These are phyloP conservation scores for Blastobotrys robertii DNA, from an alignment of 805 yeast species.

Conservation along the genomic window DNA sequence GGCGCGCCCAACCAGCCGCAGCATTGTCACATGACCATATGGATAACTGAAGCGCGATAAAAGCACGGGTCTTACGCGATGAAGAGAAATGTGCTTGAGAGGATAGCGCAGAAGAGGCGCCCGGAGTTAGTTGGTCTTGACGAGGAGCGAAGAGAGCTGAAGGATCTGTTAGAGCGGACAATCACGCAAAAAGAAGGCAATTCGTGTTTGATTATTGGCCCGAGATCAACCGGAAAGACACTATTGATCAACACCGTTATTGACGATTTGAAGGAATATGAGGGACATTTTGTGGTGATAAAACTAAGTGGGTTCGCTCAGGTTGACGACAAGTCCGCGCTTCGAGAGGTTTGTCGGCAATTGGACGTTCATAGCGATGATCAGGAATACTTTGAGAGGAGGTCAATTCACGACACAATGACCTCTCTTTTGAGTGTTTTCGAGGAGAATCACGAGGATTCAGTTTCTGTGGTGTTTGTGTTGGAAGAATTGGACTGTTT, in stretches of 20 bases:
- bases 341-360: constrained; percentile 79
- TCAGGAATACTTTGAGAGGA: constrained; percentile 18
- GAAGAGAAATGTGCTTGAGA: constrained; percentile 19
- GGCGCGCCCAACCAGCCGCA: not conserved
- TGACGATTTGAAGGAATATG: constrained; percentile 32
- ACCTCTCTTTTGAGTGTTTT: constrained; percentile 21
- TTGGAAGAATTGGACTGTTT: constrained; percentile 82
- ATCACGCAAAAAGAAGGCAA: constrained; percentile 65
- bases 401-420: constrained; percentile 23
- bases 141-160: constrained; percentile 38
- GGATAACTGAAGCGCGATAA: too few species aligned
- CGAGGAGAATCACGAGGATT: constrained; percentile 9
- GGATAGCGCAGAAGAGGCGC: constrained; percentile 20
- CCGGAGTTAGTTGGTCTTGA: constrained; percentile 30
- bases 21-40: not conserved
- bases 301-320: constrained; percentile 63
- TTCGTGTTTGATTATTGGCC: constrained; percentile 72
- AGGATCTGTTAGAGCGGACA: constrained; percentile 51
- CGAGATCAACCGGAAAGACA: constrained; percentile 70
- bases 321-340: constrained; percentile 65
- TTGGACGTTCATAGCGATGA: constrained; percentile 38
- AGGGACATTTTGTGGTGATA: constrained; percentile 46
- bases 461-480: constrained; percentile 59
- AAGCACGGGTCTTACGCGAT: not conserved
- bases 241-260: constrained; percentile 51